Evolutionary conservation across 2,329 filamentous ascomycete genomes (phyloP), one percentile per base, ranked within the genome.

Genomic region (Penicillium sp.): DNA sequence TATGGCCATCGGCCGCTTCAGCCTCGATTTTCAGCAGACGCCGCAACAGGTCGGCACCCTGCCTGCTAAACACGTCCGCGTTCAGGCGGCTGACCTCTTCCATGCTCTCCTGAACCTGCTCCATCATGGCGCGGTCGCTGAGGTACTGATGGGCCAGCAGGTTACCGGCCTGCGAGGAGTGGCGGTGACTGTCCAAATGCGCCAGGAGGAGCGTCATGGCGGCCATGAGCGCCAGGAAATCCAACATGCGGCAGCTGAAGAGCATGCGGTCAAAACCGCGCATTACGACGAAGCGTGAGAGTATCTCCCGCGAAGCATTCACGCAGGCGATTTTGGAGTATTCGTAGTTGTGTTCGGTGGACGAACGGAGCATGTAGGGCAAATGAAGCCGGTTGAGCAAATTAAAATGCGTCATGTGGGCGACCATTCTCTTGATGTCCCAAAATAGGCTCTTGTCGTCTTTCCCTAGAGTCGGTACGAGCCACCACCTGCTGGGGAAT

Each of bases 291-390:
- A 81, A 84, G 1, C 78, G 76, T 2, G 61, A 65, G 8, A 85
- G 70, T 9, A 84, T 71, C 56, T 78, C 77, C 3, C 83, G 78
- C 23, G 78, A 79, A 1, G 82, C 76, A 33, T 76, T 75, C 46
- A 81, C 68, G 60, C 79, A 81, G 1, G 76, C 76, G 5, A 74
- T 74, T 59, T 76, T 78, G 56, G 76, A 80, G 63, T 81, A 81
- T 18, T 79, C 75, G 55, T 77, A 75, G 7, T 74, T 72, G 2
- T 51, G 52, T 11, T 68, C 67, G 1, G 47, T 48, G 5, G 64
- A 62, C 0, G 65, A 65, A 16, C 68, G 60, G 40, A 55, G 52
- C 45, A 55, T 47, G 35, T 40, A 40, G 35, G 35, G 35, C n/a
- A 40, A 8, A 40, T 40, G 35, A 18, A 40, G 35, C 35, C n/a